These are phyloP conservation scores for Lachnellula cervina DNA, from an alignment of 2,329 filamentous ascomycete genomes.

Conservation along the genomic window DNA sequence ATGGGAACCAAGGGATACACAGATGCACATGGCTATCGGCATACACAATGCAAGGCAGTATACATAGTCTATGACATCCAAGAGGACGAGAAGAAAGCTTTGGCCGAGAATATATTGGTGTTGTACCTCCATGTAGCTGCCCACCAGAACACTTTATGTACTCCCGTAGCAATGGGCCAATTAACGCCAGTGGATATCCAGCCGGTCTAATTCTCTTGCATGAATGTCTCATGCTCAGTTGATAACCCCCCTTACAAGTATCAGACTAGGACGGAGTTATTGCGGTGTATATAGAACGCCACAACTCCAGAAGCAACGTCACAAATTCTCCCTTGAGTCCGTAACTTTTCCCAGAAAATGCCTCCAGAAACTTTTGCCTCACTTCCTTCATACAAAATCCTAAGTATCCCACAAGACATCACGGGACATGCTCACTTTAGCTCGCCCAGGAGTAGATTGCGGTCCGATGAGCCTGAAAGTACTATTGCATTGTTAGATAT, in stretches of 20 bases:
- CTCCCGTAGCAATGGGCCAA: background rate
- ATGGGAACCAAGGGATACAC: background rate
- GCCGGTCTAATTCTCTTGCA: slow-evolving; percentile 13
- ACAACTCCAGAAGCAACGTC: background rate
- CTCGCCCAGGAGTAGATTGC: slow-evolving; percentile 78
- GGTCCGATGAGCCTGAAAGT: slow-evolving; percentile 84
- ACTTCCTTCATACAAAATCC: slow-evolving; percentile 7
- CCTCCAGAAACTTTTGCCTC: background rate
- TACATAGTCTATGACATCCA: background rate
- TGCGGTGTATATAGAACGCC: background rate
- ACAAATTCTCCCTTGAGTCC: background rate
- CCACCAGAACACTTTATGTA: background rate
- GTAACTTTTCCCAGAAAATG: background rate
- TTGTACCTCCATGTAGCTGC: slow-evolving; percentile 6
- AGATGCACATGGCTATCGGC: background rate
- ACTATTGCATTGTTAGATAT: slow-evolving; percentile 47
- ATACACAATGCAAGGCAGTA: background rate
- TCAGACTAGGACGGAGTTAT: background rate
- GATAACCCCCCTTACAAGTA: background rate
- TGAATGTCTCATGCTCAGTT: slow-evolving; percentile 1
- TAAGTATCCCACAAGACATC: slow-evolving; percentile 8
- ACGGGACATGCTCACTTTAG: slow-evolving; percentile 50
- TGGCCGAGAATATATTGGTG: background rate
- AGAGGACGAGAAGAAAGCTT: background rate
- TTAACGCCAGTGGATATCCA: slow-evolving; percentile 11